Percentiles rank a stretch among this genome's conserved stretches.
Conservation (phyloP, 768 basidiomycete species). For the Suillus luteus region DNA sequence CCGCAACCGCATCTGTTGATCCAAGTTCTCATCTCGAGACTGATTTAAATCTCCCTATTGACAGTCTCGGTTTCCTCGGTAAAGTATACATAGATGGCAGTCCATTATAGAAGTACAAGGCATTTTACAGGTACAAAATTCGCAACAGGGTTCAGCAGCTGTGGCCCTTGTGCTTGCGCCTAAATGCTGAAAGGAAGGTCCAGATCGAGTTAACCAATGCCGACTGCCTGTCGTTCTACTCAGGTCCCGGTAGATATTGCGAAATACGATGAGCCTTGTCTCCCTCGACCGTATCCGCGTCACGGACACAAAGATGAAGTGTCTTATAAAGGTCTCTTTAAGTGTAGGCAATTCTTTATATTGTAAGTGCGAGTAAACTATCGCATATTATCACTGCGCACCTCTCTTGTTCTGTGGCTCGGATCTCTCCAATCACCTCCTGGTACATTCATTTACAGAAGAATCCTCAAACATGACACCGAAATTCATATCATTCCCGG, state of each 20-base stretch:
- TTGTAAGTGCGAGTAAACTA: not conserved
- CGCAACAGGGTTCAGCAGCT: not conserved
- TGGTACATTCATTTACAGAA: not conserved
- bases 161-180: not conserved
- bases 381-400: not conserved
- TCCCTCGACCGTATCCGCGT: not conserved
- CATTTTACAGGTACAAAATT: not conserved
- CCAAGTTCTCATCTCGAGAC: not conserved
- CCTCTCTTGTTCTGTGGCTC: conserved; percentile 1
- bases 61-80: not conserved
- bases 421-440: not conserved
- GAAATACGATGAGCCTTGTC: not conserved
- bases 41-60: not conserved
- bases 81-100: not conserved
- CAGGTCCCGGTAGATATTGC: not conserved
- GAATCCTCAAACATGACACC: conserved; percentile 10
- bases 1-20: not conserved
- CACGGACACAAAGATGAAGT: conserved; percentile 1
- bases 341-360: not conserved
- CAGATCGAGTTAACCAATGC: not conserved
- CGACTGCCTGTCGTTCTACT: not conserved
- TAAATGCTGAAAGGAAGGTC: conserved; percentile 1
- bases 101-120: not conserved
- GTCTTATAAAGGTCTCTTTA: not conserved
- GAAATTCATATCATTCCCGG: conserved; percentile 7